A percentile compares a stretch with the other conserved stretches of the same genome.
phyloP scores from a whole-genome alignment of 106 monocot genomes.

The Narthecium ossifragum region DNA sequence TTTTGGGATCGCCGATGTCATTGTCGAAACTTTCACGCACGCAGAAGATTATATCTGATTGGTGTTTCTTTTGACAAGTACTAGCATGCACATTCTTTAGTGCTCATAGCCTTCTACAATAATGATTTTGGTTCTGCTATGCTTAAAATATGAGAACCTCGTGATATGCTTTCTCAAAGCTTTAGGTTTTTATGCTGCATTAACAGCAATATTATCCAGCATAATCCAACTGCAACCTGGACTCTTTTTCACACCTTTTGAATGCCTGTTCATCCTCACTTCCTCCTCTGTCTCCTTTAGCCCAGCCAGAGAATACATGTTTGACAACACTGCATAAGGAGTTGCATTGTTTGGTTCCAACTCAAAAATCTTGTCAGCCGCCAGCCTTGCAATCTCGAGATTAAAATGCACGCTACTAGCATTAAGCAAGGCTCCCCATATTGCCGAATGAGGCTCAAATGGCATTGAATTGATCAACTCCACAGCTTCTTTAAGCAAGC shows the following conservation, averaged over 20 bases:
- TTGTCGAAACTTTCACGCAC: too few species aligned
- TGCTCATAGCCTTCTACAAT: too few species aligned
- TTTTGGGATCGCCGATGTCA: too few species aligned
- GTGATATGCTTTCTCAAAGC: too few species aligned
- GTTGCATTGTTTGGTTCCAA: conserved; percentile 39
- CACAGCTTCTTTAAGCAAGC: conserved; percentile 17
- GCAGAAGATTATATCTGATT: too few species aligned
- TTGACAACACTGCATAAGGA: conserved; percentile 39
- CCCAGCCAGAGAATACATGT: conserved; percentile 35
- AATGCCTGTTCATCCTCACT: conserved; percentile 18
- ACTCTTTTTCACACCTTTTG: conserved; percentile 29
- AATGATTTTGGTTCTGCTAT: too few species aligned
- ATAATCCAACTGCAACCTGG: conserved; percentile 58
- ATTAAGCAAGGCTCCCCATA: conserved; percentile 26
- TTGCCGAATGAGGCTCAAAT: conserved; percentile 6
- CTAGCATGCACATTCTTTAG: too few species aligned
- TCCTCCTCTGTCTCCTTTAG: conserved; percentile 34
- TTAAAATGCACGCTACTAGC: conserved; percentile 23
- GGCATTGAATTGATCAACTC: conserved; percentile 20
- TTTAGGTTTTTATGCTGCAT: too few species aligned
- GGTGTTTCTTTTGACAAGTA: too few species aligned
- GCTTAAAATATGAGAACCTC: too few species aligned
- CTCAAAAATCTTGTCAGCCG: conserved; percentile 28
- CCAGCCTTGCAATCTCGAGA: conserved; percentile 26
- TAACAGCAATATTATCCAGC: too few species aligned